Evolutionary conservation across 2,329 filamentous ascomycete species (phyloP).

Genomic region (Calonectria montana): DNA sequence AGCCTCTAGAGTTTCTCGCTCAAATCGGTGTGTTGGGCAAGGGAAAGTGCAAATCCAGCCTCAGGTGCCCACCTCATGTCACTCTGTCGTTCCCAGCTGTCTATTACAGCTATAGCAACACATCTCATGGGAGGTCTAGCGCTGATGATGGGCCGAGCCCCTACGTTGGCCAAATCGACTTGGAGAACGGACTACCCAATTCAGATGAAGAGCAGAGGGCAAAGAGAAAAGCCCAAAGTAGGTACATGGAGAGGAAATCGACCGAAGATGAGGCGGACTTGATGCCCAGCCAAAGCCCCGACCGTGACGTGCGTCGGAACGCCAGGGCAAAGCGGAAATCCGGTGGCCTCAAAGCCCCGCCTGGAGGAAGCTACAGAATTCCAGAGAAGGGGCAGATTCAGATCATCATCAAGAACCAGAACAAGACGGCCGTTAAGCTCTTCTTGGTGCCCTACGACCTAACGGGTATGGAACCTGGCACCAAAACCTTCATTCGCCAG

Average conservation of each 20-base stretch:
- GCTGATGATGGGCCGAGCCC: conserved; percentile 90
- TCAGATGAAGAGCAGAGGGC: conserved; percentile 59
- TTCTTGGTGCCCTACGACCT: conserved; percentile 96
- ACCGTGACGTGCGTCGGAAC: conserved; percentile 44
- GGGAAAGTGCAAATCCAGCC: conserved; percentile 86
- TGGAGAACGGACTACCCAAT: conserved; percentile 81
- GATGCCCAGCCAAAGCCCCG: conserved; percentile 30
- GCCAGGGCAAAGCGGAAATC: conserved; percentile 65
- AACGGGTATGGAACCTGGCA: conserved; percentile 89
- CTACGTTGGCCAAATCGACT: conserved; percentile 92
- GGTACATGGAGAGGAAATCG: conserved; percentile 52
- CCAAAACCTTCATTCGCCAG: conserved; percentile 96
- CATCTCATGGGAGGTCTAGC: conserved; percentile 70
- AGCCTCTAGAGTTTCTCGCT: conserved; percentile 90
- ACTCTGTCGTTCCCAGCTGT: conserved; percentile 92
- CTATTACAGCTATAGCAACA: conserved; percentile 90
- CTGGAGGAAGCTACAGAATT: conserved; percentile 92
- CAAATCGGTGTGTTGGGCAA: conserved; percentile 94
- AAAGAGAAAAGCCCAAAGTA: conserved; percentile 61
- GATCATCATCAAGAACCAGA: conserved; percentile 97
- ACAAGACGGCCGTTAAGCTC: conserved; percentile 97
- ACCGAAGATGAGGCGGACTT: conserved; percentile 41
- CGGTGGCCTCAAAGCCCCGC: conserved; percentile 68
- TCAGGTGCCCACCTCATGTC: conserved; percentile 90
- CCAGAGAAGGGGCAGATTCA: conserved; percentile 94